Evolutionary conservation across 768 basidiomycete species (phyloP).

Genomic region (Suillus subaureus): DNA sequence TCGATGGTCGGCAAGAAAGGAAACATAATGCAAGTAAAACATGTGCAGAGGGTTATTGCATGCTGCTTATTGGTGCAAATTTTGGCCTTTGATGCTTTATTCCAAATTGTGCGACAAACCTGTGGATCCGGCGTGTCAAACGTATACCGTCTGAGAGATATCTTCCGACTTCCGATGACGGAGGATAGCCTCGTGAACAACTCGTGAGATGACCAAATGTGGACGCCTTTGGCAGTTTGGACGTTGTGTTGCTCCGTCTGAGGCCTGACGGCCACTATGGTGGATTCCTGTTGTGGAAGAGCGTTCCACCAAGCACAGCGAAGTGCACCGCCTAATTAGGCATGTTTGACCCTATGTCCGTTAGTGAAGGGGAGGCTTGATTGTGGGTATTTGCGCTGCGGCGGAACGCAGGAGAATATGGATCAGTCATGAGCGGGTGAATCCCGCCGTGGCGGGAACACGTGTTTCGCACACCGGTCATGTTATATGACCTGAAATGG

Average conservation of each 20-base stretch:
- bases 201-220: neutral
- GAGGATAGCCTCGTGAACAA: neutral
- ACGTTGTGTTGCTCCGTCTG: conserved; percentile 1
- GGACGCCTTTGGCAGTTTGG: neutral
- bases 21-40: neutral
- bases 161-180: neutral
- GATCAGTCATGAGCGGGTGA: conserved; percentile 2
- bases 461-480: conserved; percentile 1
- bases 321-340: neutral
- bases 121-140: neutral
- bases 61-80: neutral
- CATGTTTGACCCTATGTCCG: too few species aligned
- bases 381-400: neutral
- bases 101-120: neutral
- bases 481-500: conserved; percentile 4
- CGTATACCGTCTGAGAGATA: neutral
- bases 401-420: conserved; percentile 20
- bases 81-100: neutral
- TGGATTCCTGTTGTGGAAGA: too few species aligned
- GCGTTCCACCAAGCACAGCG: too few species aligned
- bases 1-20: conserved; percentile 6
- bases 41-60: neutral
- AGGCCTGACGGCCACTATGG: neutral
- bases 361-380: neutral
- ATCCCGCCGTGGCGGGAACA: conserved; percentile 13